phyloP scores from a whole-genome alignment of 768 basidiomycete genomes.

The Rhizopogon sp. region DNA sequence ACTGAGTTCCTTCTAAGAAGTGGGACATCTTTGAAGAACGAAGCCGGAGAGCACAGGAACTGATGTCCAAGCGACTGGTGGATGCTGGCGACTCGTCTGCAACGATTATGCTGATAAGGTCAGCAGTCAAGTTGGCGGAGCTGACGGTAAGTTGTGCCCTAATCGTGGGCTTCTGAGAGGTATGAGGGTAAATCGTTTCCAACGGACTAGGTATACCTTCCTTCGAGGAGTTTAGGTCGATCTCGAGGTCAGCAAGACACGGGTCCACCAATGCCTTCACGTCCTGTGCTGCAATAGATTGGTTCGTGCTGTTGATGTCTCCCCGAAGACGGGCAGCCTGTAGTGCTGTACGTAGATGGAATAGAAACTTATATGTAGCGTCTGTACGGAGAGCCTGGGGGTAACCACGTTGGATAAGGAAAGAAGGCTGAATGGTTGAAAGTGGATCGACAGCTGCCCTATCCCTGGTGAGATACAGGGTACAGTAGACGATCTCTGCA shows the following conservation, averaged over 20 bases:
- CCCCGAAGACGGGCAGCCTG: conserved; percentile 23
- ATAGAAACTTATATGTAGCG: conserved; percentile 68
- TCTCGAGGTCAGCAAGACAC: conserved; percentile 28
- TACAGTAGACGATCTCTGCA: conserved; percentile 20
- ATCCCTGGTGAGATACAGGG: conserved; percentile 43
- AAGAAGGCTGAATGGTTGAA: conserved; percentile 81
- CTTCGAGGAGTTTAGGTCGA: conserved; percentile 41
- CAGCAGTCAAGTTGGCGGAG: conserved; percentile 13
- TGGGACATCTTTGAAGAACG: conserved; percentile 11
- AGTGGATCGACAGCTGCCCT: conserved; percentile 63
- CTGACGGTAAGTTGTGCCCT: conserved; percentile 9
- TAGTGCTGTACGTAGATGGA: conserved; percentile 69
- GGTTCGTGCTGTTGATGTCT: conserved; percentile 5
- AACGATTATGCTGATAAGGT: neutral
- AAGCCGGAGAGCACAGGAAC: conserved; percentile 14
- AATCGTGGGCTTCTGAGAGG: conserved; percentile 2
- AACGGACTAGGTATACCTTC: conserved; percentile 15
- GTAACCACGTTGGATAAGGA: conserved; percentile 69
- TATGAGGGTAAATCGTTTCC: conserved; percentile 17
- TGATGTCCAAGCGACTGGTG: conserved; percentile 12
- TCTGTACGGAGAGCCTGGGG: conserved; percentile 67
- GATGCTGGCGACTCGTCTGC: conserved; percentile 8
- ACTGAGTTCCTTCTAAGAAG: conserved; percentile 2
- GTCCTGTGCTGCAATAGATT: conserved; percentile 17
- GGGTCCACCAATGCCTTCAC: conserved; percentile 33